phyloP scores from a whole-genome alignment of 208 protist species.

The Endotrypanum monterogeii region DNA sequence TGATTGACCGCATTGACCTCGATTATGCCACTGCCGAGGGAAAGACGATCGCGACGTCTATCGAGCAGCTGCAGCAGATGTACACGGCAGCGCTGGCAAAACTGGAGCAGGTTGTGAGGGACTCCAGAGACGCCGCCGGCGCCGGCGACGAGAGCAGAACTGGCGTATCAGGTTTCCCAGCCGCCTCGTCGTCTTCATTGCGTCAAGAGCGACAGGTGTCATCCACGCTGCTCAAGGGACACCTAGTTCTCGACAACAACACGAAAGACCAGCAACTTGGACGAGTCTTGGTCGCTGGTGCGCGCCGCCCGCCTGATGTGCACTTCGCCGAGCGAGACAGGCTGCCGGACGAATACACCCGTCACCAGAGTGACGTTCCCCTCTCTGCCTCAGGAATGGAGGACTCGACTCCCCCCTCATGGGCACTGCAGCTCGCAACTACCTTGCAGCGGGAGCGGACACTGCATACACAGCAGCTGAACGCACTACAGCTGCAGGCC shows the following conservation, averaged over 20 bases:
- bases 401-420: conserved; percentile 38
- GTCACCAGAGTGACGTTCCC: not conserved
- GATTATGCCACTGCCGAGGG: conserved; percentile 75
- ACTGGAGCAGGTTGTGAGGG: conserved; percentile 10
- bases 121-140: conserved; percentile 3
- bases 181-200: conserved; percentile 7
- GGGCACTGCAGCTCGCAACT: conserved; percentile 56
- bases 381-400: not conserved
- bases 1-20: conserved; percentile 44
- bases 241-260: not conserved
- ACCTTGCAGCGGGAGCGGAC: conserved; percentile 52
- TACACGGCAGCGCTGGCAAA: conserved; percentile 5
- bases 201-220: not conserved
- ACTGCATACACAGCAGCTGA: conserved; percentile 60
- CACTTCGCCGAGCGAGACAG: not conserved
- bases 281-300: not conserved
- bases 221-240: not conserved
- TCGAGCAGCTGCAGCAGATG: conserved; percentile 54
- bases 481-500: conserved; percentile 73
- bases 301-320: not conserved
- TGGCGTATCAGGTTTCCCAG: not conserved
- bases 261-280: not conserved
- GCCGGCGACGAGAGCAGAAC: not conserved
- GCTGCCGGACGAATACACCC: not conserved
- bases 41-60: conserved; percentile 58